Evolutionary conservation across 108 stramenopile species (phyloP), one percentile per base, ranked within the genome.

Genomic region (Schizochytrium sp.): DNA sequence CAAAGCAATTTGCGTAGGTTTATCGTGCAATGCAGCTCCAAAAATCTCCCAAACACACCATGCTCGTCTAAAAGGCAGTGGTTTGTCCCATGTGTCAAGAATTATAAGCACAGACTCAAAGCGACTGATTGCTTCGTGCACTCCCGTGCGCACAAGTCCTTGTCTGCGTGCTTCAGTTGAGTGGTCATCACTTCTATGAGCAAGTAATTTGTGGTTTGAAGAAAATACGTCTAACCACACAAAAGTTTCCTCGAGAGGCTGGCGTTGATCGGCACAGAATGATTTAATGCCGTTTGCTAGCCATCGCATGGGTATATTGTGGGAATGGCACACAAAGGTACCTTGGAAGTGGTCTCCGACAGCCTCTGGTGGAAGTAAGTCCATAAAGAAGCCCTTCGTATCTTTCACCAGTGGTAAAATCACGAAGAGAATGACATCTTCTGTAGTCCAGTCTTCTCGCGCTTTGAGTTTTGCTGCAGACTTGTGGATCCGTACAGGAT

Each of bases 301-400:
- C 10, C 42, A n/a, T 5, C 8, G 72, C n/a, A 72, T 41, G 72
- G 40, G 41, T 8, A n/a, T 72, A 12, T 15, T 72, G 72, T 41
- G 72, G 8, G 72, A n/a, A n/a, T 72, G 72, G 72, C 72, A 41
- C 72, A 72, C 40, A 72, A 72, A 72, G 72, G 72, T 41, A 41
- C 72, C 72, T 15, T 72, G 72, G 15, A 72, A 72, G 40, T 42
- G 72, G 38, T 15, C 8, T 12, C 72, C 72, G 8, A 72, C 72
- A 15, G n/a, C 72, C 10, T 28, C 10, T 41, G n/a, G 72, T 15
- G 28, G 38, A 12, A 72, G 12, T n/a, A 72, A 8, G 41, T 72
- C 72, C 10, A 72, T n/a, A 42, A 41, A 72, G 72, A 72, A 72
- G n/a, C n/a, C 8, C 72, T 72, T 15, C 8, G n/a, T 41, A 7